Percentiles rank a stretch among this genome's conserved stretches.
Conservation (phyloP, 75 land plant species). For the Ceratopteris richardii region DNA sequence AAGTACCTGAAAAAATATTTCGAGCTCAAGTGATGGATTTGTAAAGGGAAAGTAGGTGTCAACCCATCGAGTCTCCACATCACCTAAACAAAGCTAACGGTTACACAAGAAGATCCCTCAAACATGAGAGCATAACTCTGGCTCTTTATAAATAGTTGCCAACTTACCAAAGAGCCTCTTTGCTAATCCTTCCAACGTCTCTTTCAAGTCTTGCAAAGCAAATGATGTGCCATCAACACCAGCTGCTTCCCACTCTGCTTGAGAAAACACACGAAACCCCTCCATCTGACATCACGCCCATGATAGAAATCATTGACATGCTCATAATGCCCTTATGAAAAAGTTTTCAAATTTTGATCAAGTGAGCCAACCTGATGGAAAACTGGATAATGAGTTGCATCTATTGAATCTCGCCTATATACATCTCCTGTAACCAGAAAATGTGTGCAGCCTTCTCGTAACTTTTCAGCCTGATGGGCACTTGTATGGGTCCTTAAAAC, state of each 20-base stretch:
- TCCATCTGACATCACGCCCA: slow-evolving; percentile 57
- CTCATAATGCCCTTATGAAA: no score
- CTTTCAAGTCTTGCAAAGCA: slow-evolving; percentile 69
- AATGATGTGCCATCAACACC: slow-evolving; percentile 72
- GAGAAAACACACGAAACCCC: slow-evolving; percentile 78
- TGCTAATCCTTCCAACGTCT: slow-evolving; percentile 68
- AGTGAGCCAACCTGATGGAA: slow-evolving; percentile 94
- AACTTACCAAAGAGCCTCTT: slow-evolving; percentile 67
- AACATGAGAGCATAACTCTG: background rate
- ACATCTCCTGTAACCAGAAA: slow-evolving; percentile 98
- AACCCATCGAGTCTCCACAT: slow-evolving; percentile 93
- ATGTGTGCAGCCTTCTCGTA: slow-evolving; percentile 65
- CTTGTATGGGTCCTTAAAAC: slow-evolving; percentile 87
- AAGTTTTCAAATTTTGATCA: no score
- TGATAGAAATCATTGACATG: no score
- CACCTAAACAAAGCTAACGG: slow-evolving; percentile 32
- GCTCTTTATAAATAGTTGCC: background rate
- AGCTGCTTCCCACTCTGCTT: slow-evolving; percentile 63
- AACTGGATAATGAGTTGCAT: slow-evolving; percentile 95
- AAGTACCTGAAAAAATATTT: slow-evolving; percentile 78
- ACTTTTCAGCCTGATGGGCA: slow-evolving; percentile 91
- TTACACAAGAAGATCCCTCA: background rate
- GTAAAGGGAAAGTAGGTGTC: slow-evolving; percentile 98
- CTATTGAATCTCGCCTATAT: slow-evolving; percentile 90
- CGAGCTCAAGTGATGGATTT: slow-evolving; percentile 88